Base-by-base conservation (phyloP, 2,329 filamentous ascomycete genomes). In the Cladophialophora psammophila region DNA sequence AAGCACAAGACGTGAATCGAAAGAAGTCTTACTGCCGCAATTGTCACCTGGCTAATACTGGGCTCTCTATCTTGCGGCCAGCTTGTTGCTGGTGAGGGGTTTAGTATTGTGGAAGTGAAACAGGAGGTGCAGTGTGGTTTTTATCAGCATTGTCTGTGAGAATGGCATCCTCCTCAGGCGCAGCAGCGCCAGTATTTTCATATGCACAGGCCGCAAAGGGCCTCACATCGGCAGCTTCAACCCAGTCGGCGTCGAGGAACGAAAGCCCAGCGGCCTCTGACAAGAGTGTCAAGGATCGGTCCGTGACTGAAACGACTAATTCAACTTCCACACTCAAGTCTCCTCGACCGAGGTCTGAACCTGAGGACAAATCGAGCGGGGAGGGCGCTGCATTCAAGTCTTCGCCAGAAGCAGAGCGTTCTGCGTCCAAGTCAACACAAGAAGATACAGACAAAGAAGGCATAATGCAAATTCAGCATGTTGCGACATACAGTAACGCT, bases 141-240 rank as follows among this genome's bases (percentile, higher is more conserved):
- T 50, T n/a, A 55, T 35, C 36, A 42, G 48, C 18, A 36, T 56
- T 32, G 31, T 64, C 64, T 31, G 56, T 34, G 55, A 69, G 50
- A 50, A 84, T 85, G 83, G 78, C 78, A 71, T 75, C 80, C 55
- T 74, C 76, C 65, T 73, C 76, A 63, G 75, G 74, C 63, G 70
- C 76, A 20, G 66, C 72, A 42, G 82, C 86, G 70, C 84, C 87
- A 69, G 84, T 87, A 38, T 97, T 97, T 78, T 97, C 94, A 67
- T 98, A 98, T 80, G 94, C 94, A 75, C 93, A 97, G 85, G 94
- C 94, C 76, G 94, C 94, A 67, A 95, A 95, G 80, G 93, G 94
- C 76, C 87, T 90, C 74, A 82, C 86, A 64, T 76, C 84, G 61
- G 76, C 82, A 34, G 80, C 79, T 20, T 64, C 68, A 13, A 66